phyloP scores from a whole-genome alignment of 1,284 basidiomycete genomes.

The Apiotrichum siamense region DNA sequence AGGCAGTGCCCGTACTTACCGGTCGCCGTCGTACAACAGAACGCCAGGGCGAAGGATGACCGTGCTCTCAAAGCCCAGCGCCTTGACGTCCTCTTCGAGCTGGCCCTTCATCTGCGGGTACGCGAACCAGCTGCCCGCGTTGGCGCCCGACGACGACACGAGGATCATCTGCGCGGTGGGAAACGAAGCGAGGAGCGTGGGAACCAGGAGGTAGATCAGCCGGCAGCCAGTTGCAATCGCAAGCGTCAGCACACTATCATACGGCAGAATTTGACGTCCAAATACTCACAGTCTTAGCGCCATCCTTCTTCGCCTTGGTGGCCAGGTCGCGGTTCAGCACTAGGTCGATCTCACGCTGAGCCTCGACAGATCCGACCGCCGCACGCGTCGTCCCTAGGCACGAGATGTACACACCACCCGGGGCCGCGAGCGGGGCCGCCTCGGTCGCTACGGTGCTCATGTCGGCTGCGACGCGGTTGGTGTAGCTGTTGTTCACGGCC shows the following conservation, averaged over 20 bases:
- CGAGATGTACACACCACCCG: conserved; percentile 30
- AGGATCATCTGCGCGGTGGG: conserved; percentile 34
- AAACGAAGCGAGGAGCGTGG: too few relatives aligned
- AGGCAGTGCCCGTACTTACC: conserved; percentile 25
- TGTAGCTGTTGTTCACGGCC: conserved; percentile 13
- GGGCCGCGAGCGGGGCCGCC: conserved; percentile 10
- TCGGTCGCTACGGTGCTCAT: conserved; percentile 17
- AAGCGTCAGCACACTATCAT: background rate
- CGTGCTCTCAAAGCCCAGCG: conserved; percentile 30
- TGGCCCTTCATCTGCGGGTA: conserved; percentile 42
- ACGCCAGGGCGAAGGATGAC: conserved; percentile 40
- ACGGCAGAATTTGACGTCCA: background rate
- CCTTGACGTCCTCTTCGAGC: conserved; percentile 38
- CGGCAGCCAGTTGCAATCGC: too few relatives aligned
- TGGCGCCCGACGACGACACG: conserved; percentile 32
- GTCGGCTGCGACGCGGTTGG: conserved; percentile 24
- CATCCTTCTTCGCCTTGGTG: conserved; percentile 35
- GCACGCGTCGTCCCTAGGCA: conserved; percentile 43
- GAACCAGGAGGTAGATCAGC: too few relatives aligned
- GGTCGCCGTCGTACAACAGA: conserved; percentile 28
- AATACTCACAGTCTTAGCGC: conserved; percentile 32
- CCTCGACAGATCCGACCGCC: conserved; percentile 28
- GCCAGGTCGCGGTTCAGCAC: conserved; percentile 39
- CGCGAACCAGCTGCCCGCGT: conserved; percentile 21
- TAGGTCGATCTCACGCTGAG: conserved; percentile 34